phyloP scores from a whole-genome alignment of 139 green algal genomes.

The Chlorokybus atmophyticus region DNA sequence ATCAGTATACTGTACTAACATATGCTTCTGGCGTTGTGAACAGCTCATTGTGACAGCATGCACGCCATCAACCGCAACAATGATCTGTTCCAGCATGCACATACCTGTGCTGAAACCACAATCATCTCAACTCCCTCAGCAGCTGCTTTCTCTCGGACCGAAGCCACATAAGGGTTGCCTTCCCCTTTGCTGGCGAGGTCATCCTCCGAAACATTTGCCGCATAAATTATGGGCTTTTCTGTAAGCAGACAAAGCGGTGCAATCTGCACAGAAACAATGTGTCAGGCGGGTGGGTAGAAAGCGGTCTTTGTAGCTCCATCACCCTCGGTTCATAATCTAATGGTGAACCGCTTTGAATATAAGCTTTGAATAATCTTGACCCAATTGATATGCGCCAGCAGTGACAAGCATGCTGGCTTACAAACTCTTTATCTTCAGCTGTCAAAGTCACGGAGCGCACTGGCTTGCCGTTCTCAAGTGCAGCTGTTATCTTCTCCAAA shows the following conservation, averaged over 20 bases:
- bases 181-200: slow-evolving; percentile 63
- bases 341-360: too few relatives aligned
- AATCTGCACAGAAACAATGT: slow-evolving; percentile 3
- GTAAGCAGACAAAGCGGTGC: slow-evolving; percentile 32
- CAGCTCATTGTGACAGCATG: too few relatives aligned
- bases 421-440: slow-evolving; percentile 49
- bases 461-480: slow-evolving; percentile 51
- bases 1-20: too few relatives aligned
- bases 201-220: slow-evolving; percentile 79
- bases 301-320: too few relatives aligned
- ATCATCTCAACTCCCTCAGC: slow-evolving; percentile 58
- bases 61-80: slow-evolving; percentile 36
- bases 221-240: slow-evolving; percentile 36
- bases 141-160: slow-evolving; percentile 44
- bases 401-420: slow-evolving; percentile 10
- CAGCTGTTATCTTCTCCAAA: slow-evolving; percentile 43
- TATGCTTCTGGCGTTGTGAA: too few relatives aligned
- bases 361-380: too few relatives aligned
- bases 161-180: slow-evolving; percentile 68
- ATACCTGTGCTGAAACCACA: slow-evolving; percentile 55
- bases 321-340: too few relatives aligned
- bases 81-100: too few relatives aligned
- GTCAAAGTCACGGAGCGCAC: slow-evolving; percentile 56
- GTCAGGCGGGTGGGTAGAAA: too few relatives aligned
- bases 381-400: too few relatives aligned